phyloP scores from a whole-genome alignment of 768 basidiomycete genomes.

The Leccinum longicurvipes region DNA sequence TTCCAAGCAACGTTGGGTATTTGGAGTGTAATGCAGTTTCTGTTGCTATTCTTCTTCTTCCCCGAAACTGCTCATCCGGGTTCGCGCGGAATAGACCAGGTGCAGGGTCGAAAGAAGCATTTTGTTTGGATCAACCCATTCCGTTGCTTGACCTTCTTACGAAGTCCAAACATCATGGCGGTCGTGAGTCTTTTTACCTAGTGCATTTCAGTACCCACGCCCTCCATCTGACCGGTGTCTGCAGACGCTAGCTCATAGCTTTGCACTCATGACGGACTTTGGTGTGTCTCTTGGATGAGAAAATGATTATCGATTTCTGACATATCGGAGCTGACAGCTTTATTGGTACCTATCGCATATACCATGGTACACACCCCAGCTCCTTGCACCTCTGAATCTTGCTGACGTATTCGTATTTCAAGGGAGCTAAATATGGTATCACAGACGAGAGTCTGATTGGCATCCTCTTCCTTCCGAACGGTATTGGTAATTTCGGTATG shows the following conservation, averaged over 20 bases:
- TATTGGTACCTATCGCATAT: conserved; percentile 61
- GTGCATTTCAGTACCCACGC: too few species aligned
- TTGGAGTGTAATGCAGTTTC: conserved; percentile 37
- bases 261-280: conserved; percentile 27
- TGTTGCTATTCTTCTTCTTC: conserved; percentile 43
- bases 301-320: background rate
- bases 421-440: conserved; percentile 47
- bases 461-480: conserved; percentile 23
- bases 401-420: background rate
- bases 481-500: conserved; percentile 26
- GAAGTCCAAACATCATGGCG: conserved; percentile 56
- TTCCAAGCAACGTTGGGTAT: conserved; percentile 49
- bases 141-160: conserved; percentile 44
- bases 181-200: conserved; percentile 39
- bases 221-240: background rate
- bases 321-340: conserved; percentile 16
- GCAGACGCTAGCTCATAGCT: conserved; percentile 42
- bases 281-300: conserved; percentile 29
- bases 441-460: conserved; percentile 22
- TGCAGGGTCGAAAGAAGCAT: conserved; percentile 15
- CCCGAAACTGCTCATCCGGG: conserved; percentile 70
- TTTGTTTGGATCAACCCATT: conserved; percentile 61
- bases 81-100: conserved; percentile 50
- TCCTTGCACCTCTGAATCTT: background rate
- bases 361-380: conserved; percentile 46